Percentiles rank a stretch among this genome's conserved stretches.
These are phyloP conservation scores for Metschnikowia kofuensis DNA, from an alignment of 805 yeast genomes.

Conservation along the genomic window DNA sequence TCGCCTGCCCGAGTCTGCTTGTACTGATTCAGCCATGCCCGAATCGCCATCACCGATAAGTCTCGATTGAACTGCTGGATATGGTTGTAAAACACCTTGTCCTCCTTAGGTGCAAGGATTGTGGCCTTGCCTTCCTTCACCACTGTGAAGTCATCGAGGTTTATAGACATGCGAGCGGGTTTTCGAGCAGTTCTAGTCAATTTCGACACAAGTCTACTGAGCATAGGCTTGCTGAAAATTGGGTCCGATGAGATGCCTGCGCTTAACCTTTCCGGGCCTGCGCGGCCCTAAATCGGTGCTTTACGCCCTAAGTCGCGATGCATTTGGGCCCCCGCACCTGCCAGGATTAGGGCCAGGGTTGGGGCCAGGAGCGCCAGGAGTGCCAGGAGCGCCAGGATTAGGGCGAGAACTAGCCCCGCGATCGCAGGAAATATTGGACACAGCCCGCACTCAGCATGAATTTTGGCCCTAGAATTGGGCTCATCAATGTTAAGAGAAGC, in stretches of 20 bases:
- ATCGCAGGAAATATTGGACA: too few relatives aligned
- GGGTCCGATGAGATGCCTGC: constrained; percentile 2
- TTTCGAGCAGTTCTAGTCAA: background rate
- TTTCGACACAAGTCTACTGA: background rate
- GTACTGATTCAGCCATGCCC: constrained; percentile 77
- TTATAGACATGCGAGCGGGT: constrained; percentile 16
- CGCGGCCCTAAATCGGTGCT: too few relatives aligned
- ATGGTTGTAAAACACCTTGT: constrained; percentile 89
- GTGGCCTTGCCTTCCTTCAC: constrained; percentile 80
- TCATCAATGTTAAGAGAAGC: too few relatives aligned
- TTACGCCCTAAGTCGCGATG: too few relatives aligned
- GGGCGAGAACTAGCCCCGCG: too few relatives aligned
- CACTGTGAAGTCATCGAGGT: constrained; percentile 29
- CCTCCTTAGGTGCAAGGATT: constrained; percentile 76
- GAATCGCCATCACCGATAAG: constrained; percentile 76
- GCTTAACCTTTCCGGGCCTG: too few relatives aligned
- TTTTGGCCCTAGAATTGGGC: too few relatives aligned
- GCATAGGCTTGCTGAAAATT: constrained; percentile 3
- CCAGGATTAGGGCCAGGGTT: too few relatives aligned
- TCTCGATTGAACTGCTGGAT: constrained; percentile 97
- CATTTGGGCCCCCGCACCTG: too few relatives aligned
- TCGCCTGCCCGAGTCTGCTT: constrained; percentile 32
- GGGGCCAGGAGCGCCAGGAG: too few relatives aligned
- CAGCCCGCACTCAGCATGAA: too few relatives aligned
- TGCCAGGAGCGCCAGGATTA: too few relatives aligned